phyloP scores from a whole-genome alignment of 768 basidiomycete species.

The Kwoniella dendrophila region DNA sequence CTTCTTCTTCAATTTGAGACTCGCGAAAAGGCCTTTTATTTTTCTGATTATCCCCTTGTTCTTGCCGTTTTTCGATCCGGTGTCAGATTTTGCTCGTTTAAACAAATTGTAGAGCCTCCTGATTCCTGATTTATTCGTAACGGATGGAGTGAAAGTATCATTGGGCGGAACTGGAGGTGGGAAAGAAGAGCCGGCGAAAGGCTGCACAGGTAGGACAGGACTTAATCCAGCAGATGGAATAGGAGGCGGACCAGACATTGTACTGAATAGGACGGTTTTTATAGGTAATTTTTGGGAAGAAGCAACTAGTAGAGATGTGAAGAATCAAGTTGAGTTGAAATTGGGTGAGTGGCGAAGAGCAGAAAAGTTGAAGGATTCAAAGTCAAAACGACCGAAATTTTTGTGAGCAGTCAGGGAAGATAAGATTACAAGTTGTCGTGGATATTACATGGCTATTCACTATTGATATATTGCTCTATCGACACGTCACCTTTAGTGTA shows the following conservation, averaged over 20 bases:
- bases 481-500: no score
- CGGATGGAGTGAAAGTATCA: not conserved
- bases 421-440: slow-evolving; percentile 2
- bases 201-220: not conserved
- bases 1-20: no score
- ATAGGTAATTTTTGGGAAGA: no score
- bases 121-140: not conserved
- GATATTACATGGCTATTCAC: no score
- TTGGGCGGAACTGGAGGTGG: slow-evolving; percentile 17
- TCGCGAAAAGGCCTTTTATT: no score
- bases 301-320: no score
- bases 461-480: no score
- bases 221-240: no score
- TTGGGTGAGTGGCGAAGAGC: not conserved
- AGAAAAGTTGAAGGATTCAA: not conserved
- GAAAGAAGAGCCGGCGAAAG: not conserved
- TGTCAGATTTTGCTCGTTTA: slow-evolving; percentile 6
- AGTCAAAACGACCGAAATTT: no score
- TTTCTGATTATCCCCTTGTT: not conserved
- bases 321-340: not conserved
- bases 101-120: not conserved
- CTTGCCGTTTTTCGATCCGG: not conserved
- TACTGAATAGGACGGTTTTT: not conserved
- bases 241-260: not conserved
- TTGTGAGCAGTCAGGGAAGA: slow-evolving; percentile 4